A percentile compares a stretch with the other conserved stretches of the same genome.
These are phyloP conservation scores for Metschnikowia gelsemii DNA, from an alignment of 805 yeast genomes.

Conservation along the genomic window DNA sequence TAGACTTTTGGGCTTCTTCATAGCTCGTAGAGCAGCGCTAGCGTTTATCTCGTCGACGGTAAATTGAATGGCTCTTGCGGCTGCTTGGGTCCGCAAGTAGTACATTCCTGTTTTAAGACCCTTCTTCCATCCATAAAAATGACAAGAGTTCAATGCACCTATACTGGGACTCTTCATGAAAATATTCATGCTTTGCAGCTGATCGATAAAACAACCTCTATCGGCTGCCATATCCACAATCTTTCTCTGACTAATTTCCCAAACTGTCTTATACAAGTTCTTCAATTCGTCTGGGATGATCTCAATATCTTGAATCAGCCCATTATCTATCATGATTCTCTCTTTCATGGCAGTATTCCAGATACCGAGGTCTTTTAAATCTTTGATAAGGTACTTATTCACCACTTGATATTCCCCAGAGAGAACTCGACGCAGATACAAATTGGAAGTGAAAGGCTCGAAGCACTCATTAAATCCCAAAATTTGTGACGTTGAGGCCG, in stretches of 20 bases:
- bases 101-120: constrained; percentile 43
- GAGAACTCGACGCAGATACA: constrained; percentile 84
- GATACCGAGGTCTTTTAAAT: constrained; percentile 74
- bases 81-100: constrained; percentile 40
- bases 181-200: constrained; percentile 46
- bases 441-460: constrained; percentile 93
- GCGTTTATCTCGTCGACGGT: constrained; percentile 12
- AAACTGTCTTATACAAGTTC: constrained; percentile 84
- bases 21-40: not conserved
- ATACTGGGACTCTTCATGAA: constrained; percentile 37
- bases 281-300: constrained; percentile 74
- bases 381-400: constrained; percentile 80
- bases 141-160: constrained; percentile 43
- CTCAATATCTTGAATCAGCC: constrained; percentile 78
- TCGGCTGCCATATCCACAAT: constrained; percentile 86
- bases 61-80: constrained; percentile 40
- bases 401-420: constrained; percentile 95
- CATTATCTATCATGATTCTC: constrained; percentile 70
- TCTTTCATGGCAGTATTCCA: constrained; percentile 84
- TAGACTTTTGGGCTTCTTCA: constrained; percentile 5
- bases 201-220: constrained; percentile 67
- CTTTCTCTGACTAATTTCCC: constrained; percentile 90
- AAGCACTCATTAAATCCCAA: constrained; percentile 93
- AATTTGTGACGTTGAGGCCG: constrained; percentile 96
- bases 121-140: constrained; percentile 42